Conservation (phyloP, 192 early-diverging fungal species). For the Linderina pennispora region DNA sequence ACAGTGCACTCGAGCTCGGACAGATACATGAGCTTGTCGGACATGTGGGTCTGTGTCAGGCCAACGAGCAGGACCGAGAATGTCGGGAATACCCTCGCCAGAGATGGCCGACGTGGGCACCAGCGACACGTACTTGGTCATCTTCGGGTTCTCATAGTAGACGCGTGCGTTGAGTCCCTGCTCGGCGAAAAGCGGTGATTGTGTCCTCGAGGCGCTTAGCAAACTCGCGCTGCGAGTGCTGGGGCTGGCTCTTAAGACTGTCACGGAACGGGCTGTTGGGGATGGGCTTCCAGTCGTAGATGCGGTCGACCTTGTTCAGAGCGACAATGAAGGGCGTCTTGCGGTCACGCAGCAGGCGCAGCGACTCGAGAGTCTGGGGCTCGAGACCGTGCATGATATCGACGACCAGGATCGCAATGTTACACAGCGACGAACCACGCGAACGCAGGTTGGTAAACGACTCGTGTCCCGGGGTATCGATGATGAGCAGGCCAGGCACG, state of each 20-base stretch:
- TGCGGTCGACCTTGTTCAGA: conserved; percentile 97
- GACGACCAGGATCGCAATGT: conserved; percentile 98
- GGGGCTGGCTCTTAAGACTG: conserved; percentile 68
- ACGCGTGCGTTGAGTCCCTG: conserved; percentile 91
- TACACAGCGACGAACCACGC: conserved; percentile 94
- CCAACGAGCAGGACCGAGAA: conserved; percentile 87
- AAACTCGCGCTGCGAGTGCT: conserved; percentile 77
- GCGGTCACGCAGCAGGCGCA: conserved; percentile 81
- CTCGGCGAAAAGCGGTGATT: conserved; percentile 87
- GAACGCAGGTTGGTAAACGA: conserved; percentile 95
- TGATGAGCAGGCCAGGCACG: conserved; percentile 89
- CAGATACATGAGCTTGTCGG: conserved; percentile 93
- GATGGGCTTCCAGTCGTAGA: conserved; percentile 86
- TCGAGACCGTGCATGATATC: conserved; percentile 99
- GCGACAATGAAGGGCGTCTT: conserved; percentile 99
- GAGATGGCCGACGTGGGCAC: conserved; percentile 97
- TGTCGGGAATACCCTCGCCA: conserved; percentile 97
- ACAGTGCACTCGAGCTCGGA: conserved; percentile 96
- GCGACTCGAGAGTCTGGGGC: conserved; percentile 95
- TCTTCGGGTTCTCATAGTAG: conserved; percentile 95
- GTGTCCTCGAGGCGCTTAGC: conserved; percentile 68
- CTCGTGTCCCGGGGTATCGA: conserved; percentile 99
- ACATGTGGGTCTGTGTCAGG: conserved; percentile 92
- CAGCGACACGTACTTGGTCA: conserved; percentile 90
- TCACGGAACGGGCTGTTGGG: conserved; percentile 77